Evolutionary conservation across 495 filamentous ascomycete species (phyloP).

Genomic region (Daldinia vernicosa): DNA sequence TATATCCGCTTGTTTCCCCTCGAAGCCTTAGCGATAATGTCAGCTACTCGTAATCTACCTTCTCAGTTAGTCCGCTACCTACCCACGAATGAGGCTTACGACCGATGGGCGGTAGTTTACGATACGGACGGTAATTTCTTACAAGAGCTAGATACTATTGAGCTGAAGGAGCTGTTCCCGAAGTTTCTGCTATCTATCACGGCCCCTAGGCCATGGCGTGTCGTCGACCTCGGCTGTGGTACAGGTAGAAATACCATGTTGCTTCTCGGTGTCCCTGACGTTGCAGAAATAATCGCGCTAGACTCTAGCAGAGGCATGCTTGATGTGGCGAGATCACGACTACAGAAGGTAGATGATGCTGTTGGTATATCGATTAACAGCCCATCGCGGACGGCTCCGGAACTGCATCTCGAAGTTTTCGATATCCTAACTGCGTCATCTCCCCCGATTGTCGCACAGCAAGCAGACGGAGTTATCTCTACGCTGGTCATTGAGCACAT

Average conservation of each 20-base stretch:
- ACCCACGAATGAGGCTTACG: constrained; percentile 48
- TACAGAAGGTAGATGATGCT: constrained; percentile 24
- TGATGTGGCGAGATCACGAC: constrained; percentile 58
- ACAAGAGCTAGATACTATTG: constrained; percentile 71
- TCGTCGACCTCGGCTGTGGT: constrained; percentile 72
- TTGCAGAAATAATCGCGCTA: constrained; percentile 46
- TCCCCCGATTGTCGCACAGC: constrained; percentile 18
- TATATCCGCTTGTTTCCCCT: background rate
- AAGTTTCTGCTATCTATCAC: constrained; percentile 55
- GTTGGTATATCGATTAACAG: background rate
- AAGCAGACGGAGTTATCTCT: constrained; percentile 62
- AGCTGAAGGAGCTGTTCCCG: constrained; percentile 65
- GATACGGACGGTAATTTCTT: constrained; percentile 79
- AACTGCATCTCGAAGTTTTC: constrained; percentile 47
- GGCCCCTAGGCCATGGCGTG: constrained; percentile 47
- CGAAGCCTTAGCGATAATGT: constrained; percentile 9
- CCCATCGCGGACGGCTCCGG: constrained; percentile 9
- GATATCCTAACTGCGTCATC: constrained; percentile 50
- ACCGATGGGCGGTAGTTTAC: constrained; percentile 58
- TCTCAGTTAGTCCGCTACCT: constrained; percentile 38
- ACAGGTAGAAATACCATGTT: constrained; percentile 74
- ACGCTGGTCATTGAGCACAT: constrained; percentile 79
- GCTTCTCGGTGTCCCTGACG: constrained; percentile 52
- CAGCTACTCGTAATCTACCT: constrained; percentile 10
- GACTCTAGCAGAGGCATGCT: constrained; percentile 61